Evolutionary conservation across 2,329 filamentous ascomycete species (phyloP).

Genomic region (Calonectria hawksworthii): DNA sequence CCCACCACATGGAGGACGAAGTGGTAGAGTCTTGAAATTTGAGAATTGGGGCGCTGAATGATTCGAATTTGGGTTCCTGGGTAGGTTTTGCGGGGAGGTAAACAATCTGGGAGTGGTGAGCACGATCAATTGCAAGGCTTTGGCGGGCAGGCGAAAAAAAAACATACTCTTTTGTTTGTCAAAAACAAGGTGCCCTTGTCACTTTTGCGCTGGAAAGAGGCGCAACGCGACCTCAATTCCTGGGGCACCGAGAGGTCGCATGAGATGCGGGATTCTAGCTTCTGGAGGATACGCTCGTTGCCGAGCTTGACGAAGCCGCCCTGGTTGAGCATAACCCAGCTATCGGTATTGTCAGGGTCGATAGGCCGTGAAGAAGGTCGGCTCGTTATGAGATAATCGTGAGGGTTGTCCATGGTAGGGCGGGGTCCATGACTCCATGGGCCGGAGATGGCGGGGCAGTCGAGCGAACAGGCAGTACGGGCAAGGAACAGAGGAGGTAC

Average conservation of each 20-base stretch:
- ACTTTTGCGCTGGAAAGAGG: conserved; percentile 78
- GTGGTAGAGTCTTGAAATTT: conserved; percentile 90
- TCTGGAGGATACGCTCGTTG: conserved; percentile 85
- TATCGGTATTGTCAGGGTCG: conserved; percentile 69
- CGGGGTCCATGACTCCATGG: conserved; percentile 52
- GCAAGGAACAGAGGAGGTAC: conserved; percentile 19
- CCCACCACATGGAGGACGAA: conserved; percentile 86
- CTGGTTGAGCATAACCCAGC: conserved; percentile 93
- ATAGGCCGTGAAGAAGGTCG: conserved; percentile 50
- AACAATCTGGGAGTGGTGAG: conserved; percentile 72
- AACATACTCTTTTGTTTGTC: conserved; percentile 82
- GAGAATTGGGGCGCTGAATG: conserved; percentile 89
- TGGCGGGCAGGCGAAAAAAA: conserved; percentile 17
- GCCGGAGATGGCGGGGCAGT: conserved; percentile 46
- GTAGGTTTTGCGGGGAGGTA: conserved; percentile 84
- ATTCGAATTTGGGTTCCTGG: conserved; percentile 75
- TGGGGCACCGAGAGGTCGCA: conserved; percentile 81
- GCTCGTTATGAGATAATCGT: conserved; percentile 57
- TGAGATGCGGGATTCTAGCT: conserved; percentile 83
- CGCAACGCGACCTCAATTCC: conserved; percentile 70
- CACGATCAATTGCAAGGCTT: conserved; percentile 8
- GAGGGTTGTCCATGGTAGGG: conserved; percentile 57
- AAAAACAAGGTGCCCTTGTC: conserved; percentile 83
- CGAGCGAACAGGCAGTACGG: conserved; percentile 40
- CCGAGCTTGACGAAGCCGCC: conserved; percentile 86